Evolutionary conservation across 345 rosid genomes (phyloP).

Genomic region (Euphorbia pulcherrima): DNA sequence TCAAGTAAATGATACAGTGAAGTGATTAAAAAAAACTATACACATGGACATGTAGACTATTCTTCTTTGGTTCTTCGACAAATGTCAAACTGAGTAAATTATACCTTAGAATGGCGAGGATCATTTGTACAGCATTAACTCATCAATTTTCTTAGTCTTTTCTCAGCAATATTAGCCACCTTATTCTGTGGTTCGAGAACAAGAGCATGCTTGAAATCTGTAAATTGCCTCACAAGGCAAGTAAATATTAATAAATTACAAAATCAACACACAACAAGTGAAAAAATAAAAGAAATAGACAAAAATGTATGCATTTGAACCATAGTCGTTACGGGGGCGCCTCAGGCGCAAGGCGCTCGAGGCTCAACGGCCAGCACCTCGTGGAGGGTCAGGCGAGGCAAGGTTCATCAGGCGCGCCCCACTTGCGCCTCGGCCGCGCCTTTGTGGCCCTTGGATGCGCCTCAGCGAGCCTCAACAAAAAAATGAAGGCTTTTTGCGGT

Average conservation of each 20-base stretch:
- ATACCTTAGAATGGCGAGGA: background rate
- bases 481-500: no score
- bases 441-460: no score
- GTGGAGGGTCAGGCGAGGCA: no score
- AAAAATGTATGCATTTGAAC: background rate
- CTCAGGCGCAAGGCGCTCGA: no score
- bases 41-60: slow-evolving; percentile 3
- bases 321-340: no score
- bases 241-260: no score
- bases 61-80: background rate
- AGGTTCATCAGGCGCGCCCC: no score
- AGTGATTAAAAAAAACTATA: background rate
- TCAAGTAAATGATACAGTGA: background rate
- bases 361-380: no score
- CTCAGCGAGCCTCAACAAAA: no score
- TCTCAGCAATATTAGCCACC: slow-evolving; percentile 57
- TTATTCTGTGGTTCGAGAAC: slow-evolving; percentile 94
- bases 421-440: no score
- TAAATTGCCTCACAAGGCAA: background rate
- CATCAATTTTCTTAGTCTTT: slow-evolving; percentile 58
- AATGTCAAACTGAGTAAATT: background rate
- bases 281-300: background rate
- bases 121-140: slow-evolving; percentile 30
- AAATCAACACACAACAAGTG: background rate
- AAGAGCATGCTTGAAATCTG: slow-evolving; percentile 85